Percentiles rank a stretch among this genome's conserved stretches.
Evolutionary conservation across 176 grass and related monocot species (phyloP).

Genomic region (Panicum miliaceum): DNA sequence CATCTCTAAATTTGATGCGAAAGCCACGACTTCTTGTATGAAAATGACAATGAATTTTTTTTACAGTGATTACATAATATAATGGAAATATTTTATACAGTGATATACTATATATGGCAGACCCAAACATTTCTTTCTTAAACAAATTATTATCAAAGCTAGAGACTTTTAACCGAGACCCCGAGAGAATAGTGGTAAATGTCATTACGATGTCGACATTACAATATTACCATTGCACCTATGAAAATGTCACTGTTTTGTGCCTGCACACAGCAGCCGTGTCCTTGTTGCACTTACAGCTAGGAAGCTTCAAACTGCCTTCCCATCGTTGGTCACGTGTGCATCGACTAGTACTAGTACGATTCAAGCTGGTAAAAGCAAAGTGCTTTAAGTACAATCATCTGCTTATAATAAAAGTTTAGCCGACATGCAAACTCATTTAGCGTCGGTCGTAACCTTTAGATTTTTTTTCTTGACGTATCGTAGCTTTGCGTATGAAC

Average conservation of each 20-base stretch:
- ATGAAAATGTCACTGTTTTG: background rate
- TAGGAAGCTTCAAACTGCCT: slow-evolving; percentile 18
- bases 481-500: background rate
- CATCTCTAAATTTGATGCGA: background rate
- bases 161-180: background rate
- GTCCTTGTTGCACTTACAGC: background rate
- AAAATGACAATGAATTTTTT: background rate
- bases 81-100: too few species aligned
- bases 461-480: background rate
- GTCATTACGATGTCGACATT: slow-evolving; percentile 26
- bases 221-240: background rate
- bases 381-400: background rate
- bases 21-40: background rate
- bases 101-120: background rate
- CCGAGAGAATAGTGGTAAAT: background rate
- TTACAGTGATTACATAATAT: too few species aligned
- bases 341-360: background rate
- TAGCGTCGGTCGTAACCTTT: background rate
- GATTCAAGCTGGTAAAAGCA: background rate
- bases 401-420: background rate
- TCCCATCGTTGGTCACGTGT: background rate
- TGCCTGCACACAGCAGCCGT: background rate
- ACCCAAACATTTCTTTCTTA: background rate
- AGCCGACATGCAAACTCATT: slow-evolving; percentile 7
- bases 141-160: background rate